These are phyloP conservation scores for Zymoseptoria pseudotritici DNA, from an alignment of 2,329 filamentous ascomycete genomes.

Conservation along the genomic window DNA sequence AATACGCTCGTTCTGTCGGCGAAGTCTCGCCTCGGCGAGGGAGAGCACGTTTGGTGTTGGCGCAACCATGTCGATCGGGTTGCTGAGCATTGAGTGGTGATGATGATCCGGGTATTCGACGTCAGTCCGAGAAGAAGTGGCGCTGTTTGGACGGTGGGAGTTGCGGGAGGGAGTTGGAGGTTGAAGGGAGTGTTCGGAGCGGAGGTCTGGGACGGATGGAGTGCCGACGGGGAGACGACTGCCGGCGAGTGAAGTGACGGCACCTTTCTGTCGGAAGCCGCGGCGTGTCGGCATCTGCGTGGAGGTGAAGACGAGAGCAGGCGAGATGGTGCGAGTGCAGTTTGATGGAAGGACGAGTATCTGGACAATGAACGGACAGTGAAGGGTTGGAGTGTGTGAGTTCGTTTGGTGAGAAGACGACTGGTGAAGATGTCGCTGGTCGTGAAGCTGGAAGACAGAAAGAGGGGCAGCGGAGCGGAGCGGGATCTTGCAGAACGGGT, in stretches of 20 bases:
- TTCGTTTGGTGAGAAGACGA: neutral
- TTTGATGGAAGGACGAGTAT: neutral
- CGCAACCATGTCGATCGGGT: constrained; percentile 4
- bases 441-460: too few species aligned
- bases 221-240: constrained; percentile 26
- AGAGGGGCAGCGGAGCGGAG: neutral
- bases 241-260: constrained; percentile 9
- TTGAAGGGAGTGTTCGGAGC: neutral
- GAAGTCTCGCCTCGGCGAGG: constrained; percentile 26
- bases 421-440: neutral
- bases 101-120: neutral
- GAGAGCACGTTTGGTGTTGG: constrained; percentile 8
- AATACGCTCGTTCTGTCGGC: constrained; percentile 28
- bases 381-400: neutral
- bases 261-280: constrained; percentile 4
- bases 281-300: neutral
- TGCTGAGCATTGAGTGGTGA: neutral
- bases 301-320: neutral
- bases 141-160: constrained; percentile 2
- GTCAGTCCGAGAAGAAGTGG: constrained; percentile 3
- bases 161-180: constrained; percentile 8
- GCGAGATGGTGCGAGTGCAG: neutral
- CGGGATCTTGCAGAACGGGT: neutral
- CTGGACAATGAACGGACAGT: neutral
- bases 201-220: constrained; percentile 8